A percentile compares a stretch with the other conserved stretches of the same genome.
Evolutionary conservation across 139 green algal species (phyloP).

Genomic region (Chlamydomonas schloesseri): DNA sequence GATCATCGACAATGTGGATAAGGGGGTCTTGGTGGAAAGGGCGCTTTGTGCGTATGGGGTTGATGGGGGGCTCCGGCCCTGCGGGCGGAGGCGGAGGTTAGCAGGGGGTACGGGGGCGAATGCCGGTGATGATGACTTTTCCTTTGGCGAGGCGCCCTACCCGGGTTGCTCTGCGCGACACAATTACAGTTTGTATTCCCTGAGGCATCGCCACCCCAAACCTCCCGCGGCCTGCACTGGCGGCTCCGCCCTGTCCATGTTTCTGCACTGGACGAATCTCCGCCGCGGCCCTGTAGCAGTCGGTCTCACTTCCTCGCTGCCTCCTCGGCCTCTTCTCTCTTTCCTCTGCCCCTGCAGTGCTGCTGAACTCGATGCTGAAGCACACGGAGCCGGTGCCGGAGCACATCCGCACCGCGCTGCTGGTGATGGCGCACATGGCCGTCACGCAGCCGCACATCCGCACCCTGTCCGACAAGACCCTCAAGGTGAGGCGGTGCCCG

Average conservation of each 20-base stretch:
- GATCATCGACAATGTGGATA: too few relatives aligned
- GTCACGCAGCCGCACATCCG: conserved; percentile 69
- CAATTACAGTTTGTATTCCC: conserved; percentile 89
- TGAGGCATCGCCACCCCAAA: conserved; percentile 61
- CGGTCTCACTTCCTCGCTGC: neutral
- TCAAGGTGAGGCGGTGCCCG: conserved; percentile 70
- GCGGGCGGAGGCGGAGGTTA: too few relatives aligned
- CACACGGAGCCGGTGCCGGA: conserved; percentile 44
- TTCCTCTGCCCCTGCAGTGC: conserved; percentile 41
- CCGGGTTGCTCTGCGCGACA: conserved; percentile 16
- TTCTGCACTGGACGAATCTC: too few relatives aligned
- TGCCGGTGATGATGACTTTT: conserved; percentile 54
- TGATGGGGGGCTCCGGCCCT: too few relatives aligned
- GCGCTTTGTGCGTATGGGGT: too few relatives aligned
- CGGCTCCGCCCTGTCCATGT: too few relatives aligned
- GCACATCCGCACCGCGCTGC: conserved; percentile 52
- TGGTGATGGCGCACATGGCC: conserved; percentile 75
- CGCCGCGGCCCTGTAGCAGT: too few relatives aligned
- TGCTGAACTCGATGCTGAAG: conserved; percentile 60
- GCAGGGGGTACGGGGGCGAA: too few relatives aligned
- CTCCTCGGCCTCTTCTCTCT: neutral
- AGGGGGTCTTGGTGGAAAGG: too few relatives aligned
- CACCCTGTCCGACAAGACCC: conserved; percentile 56
- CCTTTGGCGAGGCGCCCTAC: conserved; percentile 9
- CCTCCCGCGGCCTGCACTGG: too few relatives aligned